Base-by-base conservation (phyloP, 306 rosid species). In the Vigna trinervia region DNA sequence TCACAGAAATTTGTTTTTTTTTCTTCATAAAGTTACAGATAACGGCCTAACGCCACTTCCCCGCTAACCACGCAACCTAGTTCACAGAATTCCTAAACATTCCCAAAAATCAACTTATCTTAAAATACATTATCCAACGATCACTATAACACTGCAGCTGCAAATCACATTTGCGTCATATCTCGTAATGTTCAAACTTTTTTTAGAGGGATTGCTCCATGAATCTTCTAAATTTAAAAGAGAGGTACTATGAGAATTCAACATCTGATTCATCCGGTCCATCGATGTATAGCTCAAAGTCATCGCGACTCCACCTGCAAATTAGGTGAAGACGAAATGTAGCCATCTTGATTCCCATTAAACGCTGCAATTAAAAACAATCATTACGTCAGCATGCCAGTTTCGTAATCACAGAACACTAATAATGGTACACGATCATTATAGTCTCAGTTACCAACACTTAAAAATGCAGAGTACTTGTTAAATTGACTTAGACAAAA, bases 261-360 rank as follows among this genome's bases (percentile, higher is more conserved):
- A 90, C 85, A 41, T 89, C 99, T 11, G 97, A 92, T 83, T 89
- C 91, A 28, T 83, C 93, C 6, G 89, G 90, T 17, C 96, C 89
- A n/a, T 87, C 89, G 13, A 81, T 76, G 74, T 86, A 90, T 23
- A 87, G 87, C 56, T 90, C 93, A 51, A 92, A 92, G 22, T 95
- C 94, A 53, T 83, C 92, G 7, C 90, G 87, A 26, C 86, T 82
- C 97, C 99, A 95, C 82, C 97, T 79, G 87, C 97, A 89, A 7
- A 90, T 85, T 82, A 95, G 83, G 82, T 87, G 75, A 10, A 95
- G 92, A 17, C 85, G 87, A 81, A 95, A 95, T 19, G 87, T 87
- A 38, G 99, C 99, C 89, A 90, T 90, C 87, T 86, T 88, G 75
- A 75, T 82, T 70, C 90, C 97, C 79, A 95, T 64, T 69, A 91